phyloP scores from a whole-genome alignment of 2,329 filamentous ascomycete species.

The Sphaerostilbella broomeana region DNA sequence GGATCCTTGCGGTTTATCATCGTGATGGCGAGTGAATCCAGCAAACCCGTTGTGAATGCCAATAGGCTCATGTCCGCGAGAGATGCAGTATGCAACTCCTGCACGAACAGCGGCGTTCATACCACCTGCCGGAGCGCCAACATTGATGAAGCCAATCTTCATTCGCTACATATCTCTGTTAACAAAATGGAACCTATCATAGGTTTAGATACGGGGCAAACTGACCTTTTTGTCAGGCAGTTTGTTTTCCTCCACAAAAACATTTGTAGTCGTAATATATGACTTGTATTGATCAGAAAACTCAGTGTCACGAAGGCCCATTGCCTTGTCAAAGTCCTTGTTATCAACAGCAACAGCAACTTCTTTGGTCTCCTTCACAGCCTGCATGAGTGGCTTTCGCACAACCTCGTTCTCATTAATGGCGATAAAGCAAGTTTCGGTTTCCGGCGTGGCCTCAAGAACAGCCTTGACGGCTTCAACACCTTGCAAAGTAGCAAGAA shows the following conservation, averaged over 20 bases:
- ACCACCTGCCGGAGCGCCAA: constrained; percentile 90
- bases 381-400: constrained; percentile 80
- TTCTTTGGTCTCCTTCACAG: constrained; percentile 77
- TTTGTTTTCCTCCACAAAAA: constrained; percentile 60
- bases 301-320: constrained; percentile 83
- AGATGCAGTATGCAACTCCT: constrained; percentile 86
- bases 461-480: constrained; percentile 92
- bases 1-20: constrained; percentile 70
- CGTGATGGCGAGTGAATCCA: constrained; percentile 84
- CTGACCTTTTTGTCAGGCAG: constrained; percentile 65
- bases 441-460: constrained; percentile 80
- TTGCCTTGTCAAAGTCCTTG: constrained; percentile 81
- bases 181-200: no score
- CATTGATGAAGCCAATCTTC: constrained; percentile 92
- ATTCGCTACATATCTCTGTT: constrained; percentile 74
- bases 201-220: constrained; percentile 23
- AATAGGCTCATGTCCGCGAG: constrained; percentile 84
- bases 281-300: constrained; percentile 89
- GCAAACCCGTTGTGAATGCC: constrained; percentile 97
- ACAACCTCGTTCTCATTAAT: constrained; percentile 98
- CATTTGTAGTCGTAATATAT: constrained; percentile 85
- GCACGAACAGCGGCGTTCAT: constrained; percentile 97
- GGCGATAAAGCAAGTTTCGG: constrained; percentile 88
- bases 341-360: constrained; percentile 75
- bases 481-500: constrained; percentile 86